Percentiles rank a stretch among this genome's conserved stretches.
Evolutionary conservation across 228 moss, liverwort and hornwort species (phyloP).

Genomic region (Sphagnum fallax): DNA sequence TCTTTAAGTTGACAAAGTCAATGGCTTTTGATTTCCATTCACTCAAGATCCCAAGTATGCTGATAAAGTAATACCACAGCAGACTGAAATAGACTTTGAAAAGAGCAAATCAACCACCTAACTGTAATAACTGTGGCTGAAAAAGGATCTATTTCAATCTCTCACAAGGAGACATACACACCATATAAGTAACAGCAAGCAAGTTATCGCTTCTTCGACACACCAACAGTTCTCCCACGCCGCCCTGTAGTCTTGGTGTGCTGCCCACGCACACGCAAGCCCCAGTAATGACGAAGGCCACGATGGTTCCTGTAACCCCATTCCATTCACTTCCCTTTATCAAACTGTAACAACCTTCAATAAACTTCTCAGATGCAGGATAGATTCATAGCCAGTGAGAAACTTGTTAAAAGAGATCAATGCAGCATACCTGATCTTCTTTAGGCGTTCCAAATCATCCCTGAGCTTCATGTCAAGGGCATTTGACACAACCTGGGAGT

Average conservation of each 20-base stretch:
- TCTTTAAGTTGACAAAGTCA: no score
- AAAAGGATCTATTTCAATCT: no score
- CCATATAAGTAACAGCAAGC: background rate
- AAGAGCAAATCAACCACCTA: no score
- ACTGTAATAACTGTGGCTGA: no score
- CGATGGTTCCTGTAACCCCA: slow-evolving; percentile 67
- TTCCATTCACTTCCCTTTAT: no score
- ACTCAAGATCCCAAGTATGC: no score
- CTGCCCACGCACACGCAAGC: slow-evolving; percentile 86
- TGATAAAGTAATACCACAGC: no score
- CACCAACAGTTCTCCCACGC: slow-evolving; percentile 82
- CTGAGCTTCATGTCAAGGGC: slow-evolving; percentile 57
- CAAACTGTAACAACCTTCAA: no score
- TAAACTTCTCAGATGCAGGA: no score
- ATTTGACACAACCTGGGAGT: slow-evolving; percentile 63
- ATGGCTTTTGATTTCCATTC: no score
- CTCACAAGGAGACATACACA: no score
- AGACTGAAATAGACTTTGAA: no score
- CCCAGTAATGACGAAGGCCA: slow-evolving; percentile 92
- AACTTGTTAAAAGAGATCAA: background rate
- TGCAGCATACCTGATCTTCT: slow-evolving; percentile 64
- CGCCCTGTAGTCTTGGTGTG: slow-evolving; percentile 93
- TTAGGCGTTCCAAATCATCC: slow-evolving; percentile 46
- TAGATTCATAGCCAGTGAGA: background rate
- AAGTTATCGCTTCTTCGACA: slow-evolving; percentile 81